Percentiles rank a stretch among this genome's conserved stretches.
These are phyloP conservation scores for Penicillium occitanis DNA, from an alignment of 2,329 filamentous ascomycete genomes.

Conservation along the genomic window DNA sequence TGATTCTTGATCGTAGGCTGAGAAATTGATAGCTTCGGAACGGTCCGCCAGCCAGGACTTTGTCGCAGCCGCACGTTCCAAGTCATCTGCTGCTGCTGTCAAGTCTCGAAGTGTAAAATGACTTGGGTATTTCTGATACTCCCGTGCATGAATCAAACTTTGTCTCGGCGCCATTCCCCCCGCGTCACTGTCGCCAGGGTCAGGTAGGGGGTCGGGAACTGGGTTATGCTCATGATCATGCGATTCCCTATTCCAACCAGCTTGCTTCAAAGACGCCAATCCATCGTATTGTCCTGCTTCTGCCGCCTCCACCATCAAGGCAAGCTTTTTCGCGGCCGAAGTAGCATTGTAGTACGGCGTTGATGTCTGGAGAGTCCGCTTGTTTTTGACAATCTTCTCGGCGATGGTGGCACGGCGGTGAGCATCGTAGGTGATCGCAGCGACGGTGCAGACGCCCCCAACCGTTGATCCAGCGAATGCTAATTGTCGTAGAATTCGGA, in stretches of 20 bases:
- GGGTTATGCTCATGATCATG: not conserved
- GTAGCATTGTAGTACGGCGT: slow-evolving; percentile 45
- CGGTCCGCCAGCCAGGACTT: slow-evolving; percentile 11
- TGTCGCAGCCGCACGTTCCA: slow-evolving; percentile 8
- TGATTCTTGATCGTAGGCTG: slow-evolving; percentile 3
- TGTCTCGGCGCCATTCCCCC: not conserved
- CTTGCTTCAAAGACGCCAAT: slow-evolving; percentile 36
- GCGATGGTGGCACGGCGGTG: slow-evolving; percentile 42
- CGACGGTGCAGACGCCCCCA: slow-evolving; percentile 43
- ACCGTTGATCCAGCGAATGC: slow-evolving; percentile 35
- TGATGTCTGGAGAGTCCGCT: slow-evolving; percentile 42
- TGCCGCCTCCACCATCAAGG: slow-evolving; percentile 46
- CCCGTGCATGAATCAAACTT: not conserved
- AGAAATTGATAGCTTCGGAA: slow-evolving; percentile 12
- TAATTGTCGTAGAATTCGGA: slow-evolving; percentile 43
- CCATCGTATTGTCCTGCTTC: slow-evolving; percentile 46
- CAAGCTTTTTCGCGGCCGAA: slow-evolving; percentile 37
- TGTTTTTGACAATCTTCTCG: slow-evolving; percentile 47
- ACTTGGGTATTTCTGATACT: slow-evolving; percentile 1
- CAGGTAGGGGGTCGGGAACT: not conserved
- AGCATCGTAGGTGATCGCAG: slow-evolving; percentile 44
- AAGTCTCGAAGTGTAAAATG: slow-evolving; percentile 9
- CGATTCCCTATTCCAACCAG: slow-evolving; percentile 20
- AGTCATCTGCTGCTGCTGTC: slow-evolving; percentile 8
- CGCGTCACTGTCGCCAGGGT: not conserved